Conservation (phyloP, 176 grass and related monocot species). For the Lolium perenne region DNA sequence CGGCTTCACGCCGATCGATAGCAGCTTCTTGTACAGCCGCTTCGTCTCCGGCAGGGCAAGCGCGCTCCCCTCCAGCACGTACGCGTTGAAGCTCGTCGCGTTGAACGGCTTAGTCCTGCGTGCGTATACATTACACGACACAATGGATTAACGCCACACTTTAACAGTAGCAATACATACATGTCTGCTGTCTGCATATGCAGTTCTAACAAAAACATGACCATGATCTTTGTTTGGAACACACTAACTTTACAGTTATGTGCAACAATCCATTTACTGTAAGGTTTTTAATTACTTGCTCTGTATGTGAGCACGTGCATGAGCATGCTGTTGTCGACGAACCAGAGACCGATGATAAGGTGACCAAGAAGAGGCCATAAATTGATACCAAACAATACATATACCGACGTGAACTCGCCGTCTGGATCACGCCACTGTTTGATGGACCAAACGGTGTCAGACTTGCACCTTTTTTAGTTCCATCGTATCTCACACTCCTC, state of each 20-base stretch:
- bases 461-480: neutral
- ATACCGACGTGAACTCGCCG: neutral
- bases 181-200: too few species aligned
- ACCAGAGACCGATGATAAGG: neutral
- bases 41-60: slow-evolving; percentile 45
- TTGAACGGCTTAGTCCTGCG: slow-evolving; percentile 37
- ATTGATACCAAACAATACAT: neutral
- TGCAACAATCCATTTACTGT: neutral
- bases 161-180: too few species aligned
- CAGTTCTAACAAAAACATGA: neutral
- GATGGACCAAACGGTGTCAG: neutral
- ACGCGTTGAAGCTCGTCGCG: slow-evolving; percentile 40
- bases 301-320: neutral
- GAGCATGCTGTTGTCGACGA: neutral
- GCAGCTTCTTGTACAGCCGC: slow-evolving; percentile 45
- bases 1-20: slow-evolving; percentile 41
- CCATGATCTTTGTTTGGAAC: neutral
- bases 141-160: neutral
- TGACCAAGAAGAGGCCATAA: neutral
- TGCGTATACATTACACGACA: neutral
- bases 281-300: too few species aligned
- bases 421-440: neutral
- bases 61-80: slow-evolving; percentile 43
- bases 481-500: too few species aligned
- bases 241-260: neutral